Evolutionary conservation across 2,329 filamentous ascomycete species (phyloP).

Genomic region (Dryadomyces quercivorus): DNA sequence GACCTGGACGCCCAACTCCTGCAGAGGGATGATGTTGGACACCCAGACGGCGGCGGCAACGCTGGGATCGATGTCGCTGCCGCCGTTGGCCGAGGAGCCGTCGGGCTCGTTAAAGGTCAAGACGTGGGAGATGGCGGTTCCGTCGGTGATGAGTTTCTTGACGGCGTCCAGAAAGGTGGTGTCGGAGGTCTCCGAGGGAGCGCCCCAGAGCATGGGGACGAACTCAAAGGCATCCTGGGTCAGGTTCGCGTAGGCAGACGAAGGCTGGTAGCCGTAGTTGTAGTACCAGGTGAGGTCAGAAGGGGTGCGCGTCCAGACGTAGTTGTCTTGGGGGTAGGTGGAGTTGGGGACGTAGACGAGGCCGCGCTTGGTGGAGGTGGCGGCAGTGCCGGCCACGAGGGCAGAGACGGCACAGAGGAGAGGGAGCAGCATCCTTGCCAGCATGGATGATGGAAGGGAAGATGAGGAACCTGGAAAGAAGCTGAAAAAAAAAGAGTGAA

Average conservation of each 20-base stretch:
- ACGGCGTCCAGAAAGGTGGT: constrained; percentile 51
- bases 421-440: not conserved
- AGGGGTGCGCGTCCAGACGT: constrained; percentile 45
- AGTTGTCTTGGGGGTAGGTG: constrained; percentile 46
- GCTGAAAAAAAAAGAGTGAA: too few species aligned
- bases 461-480: not conserved
- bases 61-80: constrained; percentile 46
- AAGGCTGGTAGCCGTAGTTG: constrained; percentile 55
- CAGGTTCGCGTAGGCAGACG: constrained; percentile 33
- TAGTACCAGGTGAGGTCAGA: constrained; percentile 72
- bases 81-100: constrained; percentile 39
- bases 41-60: constrained; percentile 59
- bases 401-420: not conserved
- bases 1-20: constrained; percentile 49
- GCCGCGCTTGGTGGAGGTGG: constrained; percentile 51
- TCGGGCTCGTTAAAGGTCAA: constrained; percentile 77
- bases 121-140: constrained; percentile 51
- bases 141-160: constrained; percentile 35
- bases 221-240: constrained; percentile 52
- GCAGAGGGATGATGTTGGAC: constrained; percentile 57
- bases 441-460: not conserved
- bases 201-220: constrained; percentile 72
- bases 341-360: constrained; percentile 54
- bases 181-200: constrained; percentile 32
- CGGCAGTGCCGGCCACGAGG: constrained; percentile 14